phyloP scores from a whole-genome alignment of 1,139 yeast species.

The Yamadazyma buinensis region DNA sequence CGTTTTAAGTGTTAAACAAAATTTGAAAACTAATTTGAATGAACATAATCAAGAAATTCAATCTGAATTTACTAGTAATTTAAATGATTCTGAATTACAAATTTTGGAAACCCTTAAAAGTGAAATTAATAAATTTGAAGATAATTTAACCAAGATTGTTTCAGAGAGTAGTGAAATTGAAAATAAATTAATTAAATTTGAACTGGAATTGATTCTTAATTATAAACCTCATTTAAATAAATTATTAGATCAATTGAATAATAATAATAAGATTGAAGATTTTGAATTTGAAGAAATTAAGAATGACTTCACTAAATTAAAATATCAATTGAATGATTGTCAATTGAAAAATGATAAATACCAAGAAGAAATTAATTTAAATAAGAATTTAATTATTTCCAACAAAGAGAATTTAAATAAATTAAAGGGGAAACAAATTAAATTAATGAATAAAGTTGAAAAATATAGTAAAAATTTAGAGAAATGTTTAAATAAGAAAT shows the following conservation, averaged over 20 bases:
- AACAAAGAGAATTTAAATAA: slow-evolving; percentile 42
- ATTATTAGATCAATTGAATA: slow-evolving; percentile 21
- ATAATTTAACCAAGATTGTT: slow-evolving; percentile 38
- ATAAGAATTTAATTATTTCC: slow-evolving; percentile 30
- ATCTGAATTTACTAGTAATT: slow-evolving; percentile 51
- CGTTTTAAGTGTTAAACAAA: slow-evolving; percentile 21
- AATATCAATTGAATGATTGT: slow-evolving; percentile 21
- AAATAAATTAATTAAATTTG: slow-evolving; percentile 44
- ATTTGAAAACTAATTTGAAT: slow-evolving; percentile 25
- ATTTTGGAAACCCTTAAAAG: slow-evolving; percentile 37
- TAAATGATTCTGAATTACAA: slow-evolving; percentile 37
- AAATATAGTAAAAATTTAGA: slow-evolving; percentile 64
- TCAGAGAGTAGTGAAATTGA: slow-evolving; percentile 48
- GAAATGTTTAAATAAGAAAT: slow-evolving; percentile 59
- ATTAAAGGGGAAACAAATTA: slow-evolving; percentile 56
- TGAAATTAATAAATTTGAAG: slow-evolving; percentile 39
- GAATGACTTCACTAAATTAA: slow-evolving; percentile 20
- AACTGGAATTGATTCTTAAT: slow-evolving; percentile 58
- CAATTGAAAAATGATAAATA: slow-evolving; percentile 17
- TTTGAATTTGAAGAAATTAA: slow-evolving; percentile 39
- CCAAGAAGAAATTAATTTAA: slow-evolving; percentile 19
- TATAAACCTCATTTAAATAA: slow-evolving; percentile 30
- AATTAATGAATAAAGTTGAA: slow-evolving; percentile 54
- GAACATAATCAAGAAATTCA: slow-evolving; percentile 50
- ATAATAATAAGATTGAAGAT: slow-evolving; percentile 23